Evolutionary conservation across 2,329 filamentous ascomycete species (phyloP), one percentile per base, ranked within the genome.

Genomic region (Exserohilum turcica): DNA sequence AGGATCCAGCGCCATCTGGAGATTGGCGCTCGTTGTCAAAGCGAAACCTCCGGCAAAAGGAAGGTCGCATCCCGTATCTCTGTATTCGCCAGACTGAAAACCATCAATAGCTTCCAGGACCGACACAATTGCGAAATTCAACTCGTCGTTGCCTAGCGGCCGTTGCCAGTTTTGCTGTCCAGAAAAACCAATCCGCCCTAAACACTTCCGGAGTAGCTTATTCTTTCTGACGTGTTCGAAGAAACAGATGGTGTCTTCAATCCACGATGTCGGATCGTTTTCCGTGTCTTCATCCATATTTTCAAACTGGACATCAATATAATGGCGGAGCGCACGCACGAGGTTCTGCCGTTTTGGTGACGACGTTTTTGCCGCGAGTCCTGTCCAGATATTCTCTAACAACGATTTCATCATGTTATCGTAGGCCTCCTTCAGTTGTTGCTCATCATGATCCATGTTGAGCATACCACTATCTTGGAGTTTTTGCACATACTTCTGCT

Each of bases 71-170:
- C 24, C 7, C 19, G 8, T 7, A 8, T n/a, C n/a, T 5, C 12
- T 15, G 13, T 48, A 27, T 6, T 19, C 3, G 3, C 13, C 29
- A 5, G 21, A 19, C 27, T 48, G 45, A 7, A 40, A 18, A 10
- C 6, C 12, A n/a, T 48, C 29, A 6, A 48, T 48, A 13, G 45
- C 45, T 16, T 48, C 45, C 19, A 48, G 5, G 5, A 48, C 45
- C 5, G 45, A 16, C 10, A 15, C 37, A 19, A 48, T 19, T 13
- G 37, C 45, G 3, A 48, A 28, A 8, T 48, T 35, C 6, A 48
- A 3, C 6, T 39, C 29, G 2, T 13, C 31, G 10, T 32, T 16
- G 2, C 39, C 44, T 3, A 33, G n/a, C 13, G 27, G 8, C 3
- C 15, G 18, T 7, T 27, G 16, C 28, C 13, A 32, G 6, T 16